phyloP scores from a whole-genome alignment of 2,329 filamentous ascomycete genomes.

The Sporothrix phasma region DNA sequence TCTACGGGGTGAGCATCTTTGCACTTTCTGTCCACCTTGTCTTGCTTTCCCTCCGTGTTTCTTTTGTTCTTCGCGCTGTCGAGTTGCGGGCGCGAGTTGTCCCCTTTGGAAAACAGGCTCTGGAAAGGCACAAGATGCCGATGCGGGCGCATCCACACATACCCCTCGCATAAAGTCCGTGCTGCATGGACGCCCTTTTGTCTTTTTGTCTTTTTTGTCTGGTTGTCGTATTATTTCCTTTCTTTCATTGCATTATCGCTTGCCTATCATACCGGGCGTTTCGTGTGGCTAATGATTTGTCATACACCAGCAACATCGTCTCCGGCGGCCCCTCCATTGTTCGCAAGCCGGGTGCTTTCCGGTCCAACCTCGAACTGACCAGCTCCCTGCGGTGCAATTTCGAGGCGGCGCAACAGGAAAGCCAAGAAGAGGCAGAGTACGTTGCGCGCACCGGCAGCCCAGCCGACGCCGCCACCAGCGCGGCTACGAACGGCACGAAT shows the following conservation, averaged over 20 bases:
- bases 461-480: conserved; percentile 14
- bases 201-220: not conserved
- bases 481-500: not conserved
- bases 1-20: conserved; percentile 9
- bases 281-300: conserved; percentile 8
- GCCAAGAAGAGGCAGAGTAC: conserved; percentile 34
- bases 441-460: conserved; percentile 4
- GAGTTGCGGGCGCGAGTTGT: not conserved
- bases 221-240: no score
- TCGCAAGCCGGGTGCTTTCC: conserved; percentile 63
- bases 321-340: conserved; percentile 74
- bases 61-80: not conserved
- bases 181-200: not conserved
- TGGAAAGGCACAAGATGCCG: no score
- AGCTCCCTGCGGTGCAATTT: conserved; percentile 83
- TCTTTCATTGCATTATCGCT: no score
- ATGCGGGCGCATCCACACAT: not conserved
- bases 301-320: conserved; percentile 67
- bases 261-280: no score
- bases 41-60: not conserved
- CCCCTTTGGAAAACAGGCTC: not conserved
- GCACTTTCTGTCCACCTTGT: not conserved
- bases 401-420: conserved; percentile 52
- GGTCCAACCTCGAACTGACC: conserved; percentile 88
- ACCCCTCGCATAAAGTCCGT: not conserved